Base-by-base conservation (phyloP, 2,329 filamentous ascomycete species). In the Colletotrichum sp. region DNA sequence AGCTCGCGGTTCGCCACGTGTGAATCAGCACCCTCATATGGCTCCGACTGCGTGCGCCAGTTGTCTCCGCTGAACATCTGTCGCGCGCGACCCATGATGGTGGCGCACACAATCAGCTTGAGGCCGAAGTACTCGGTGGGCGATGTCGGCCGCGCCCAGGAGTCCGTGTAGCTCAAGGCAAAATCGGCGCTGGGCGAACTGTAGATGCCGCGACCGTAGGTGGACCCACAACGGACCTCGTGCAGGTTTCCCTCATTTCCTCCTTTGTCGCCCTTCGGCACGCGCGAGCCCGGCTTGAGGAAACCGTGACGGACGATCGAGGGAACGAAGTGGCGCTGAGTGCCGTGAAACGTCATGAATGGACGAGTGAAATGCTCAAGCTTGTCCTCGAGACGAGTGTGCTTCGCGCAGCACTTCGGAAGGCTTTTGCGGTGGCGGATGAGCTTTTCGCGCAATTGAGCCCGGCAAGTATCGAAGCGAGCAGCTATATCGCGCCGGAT, bases 301-400 rank as follows among this genome's bases (percentile, higher is more conserved):
- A 89, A 88, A 4, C 86, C 87, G 73, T 87, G 79, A 13, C 85
- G 84, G 15, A 89, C 83, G 57, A 89, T 89, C 3, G 84, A 86
- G 6, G 84, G 81, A 5, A 88, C 83, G 7, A 79, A 79, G 26
- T 81, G 70, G 16, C 84, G 81, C 6, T 78, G 77, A 1, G 85
- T 87, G 52, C 86, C 85, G 78, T 89, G 86, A 71, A 85, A 88
- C 3, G 85, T 87, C 15, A 86, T 75, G 13, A 79, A 79, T 6
- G 85, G 84, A 34, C 79, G 80, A 13, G 80, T 73, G 26, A 89
- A 80, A 57, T 86, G 80, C 21, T 86, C 81, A 1, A 86, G 80
- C 7, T 87, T 77, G 32, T 83, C 81, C 60, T 85, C 81, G 13
- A 79, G 44, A 57, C 44, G 81, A 8, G 70, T 79, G 32, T 63